Evolutionary conservation across 139 green algal species (phyloP).

Genomic region (Marvania coccoides): DNA sequence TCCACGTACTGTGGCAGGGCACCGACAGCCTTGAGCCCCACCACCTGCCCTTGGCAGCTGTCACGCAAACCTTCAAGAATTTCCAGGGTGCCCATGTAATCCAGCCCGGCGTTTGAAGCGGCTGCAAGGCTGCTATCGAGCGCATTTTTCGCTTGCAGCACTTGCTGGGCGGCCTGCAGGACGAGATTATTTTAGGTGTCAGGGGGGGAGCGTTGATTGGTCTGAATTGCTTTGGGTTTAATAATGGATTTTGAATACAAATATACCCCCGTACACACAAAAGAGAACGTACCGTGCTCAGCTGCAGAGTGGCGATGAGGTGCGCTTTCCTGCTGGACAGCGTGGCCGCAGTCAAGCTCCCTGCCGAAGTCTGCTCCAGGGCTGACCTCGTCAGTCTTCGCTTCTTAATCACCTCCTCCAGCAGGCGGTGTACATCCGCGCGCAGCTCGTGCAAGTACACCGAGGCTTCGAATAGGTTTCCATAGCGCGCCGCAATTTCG

Average conservation of each 20-base stretch:
- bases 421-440: background rate
- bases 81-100: background rate
- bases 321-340: background rate
- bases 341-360: background rate
- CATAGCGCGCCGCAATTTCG: background rate
- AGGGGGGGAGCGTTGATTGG: no score
- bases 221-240: no score
- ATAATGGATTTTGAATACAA: no score
- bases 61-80: background rate
- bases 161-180: background rate
- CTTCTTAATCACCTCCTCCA: background rate
- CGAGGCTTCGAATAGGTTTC: background rate
- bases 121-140: background rate
- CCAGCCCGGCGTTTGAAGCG: background rate
- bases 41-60: background rate
- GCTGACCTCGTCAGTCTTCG: no score
- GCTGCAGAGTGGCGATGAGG: background rate
- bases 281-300: no score
- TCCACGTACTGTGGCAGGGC: background rate
- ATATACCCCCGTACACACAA: no score
- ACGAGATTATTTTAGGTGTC: no score
- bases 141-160: background rate
- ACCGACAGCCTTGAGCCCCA: background rate
- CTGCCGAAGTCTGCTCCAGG: background rate
- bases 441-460: background rate